These are phyloP conservation scores for Massarina eburnea DNA, from an alignment of 2,329 filamentous ascomycete genomes.

Conservation along the genomic window DNA sequence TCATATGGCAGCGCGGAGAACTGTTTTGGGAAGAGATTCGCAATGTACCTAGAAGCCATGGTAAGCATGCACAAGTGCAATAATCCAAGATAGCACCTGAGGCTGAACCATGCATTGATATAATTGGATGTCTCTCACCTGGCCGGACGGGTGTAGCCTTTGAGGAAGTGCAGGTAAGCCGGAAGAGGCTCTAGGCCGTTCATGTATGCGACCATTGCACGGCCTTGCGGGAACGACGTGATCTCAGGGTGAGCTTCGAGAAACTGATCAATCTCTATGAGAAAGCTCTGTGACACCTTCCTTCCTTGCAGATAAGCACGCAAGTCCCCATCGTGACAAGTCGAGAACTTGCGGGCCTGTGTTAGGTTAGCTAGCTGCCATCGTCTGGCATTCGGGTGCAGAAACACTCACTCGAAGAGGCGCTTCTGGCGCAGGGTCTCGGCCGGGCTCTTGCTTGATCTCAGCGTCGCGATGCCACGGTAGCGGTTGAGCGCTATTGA, in stretches of 20 bases:
- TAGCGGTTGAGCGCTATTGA: slow-evolving; percentile 16
- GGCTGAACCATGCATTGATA: background rate
- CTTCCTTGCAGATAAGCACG: slow-evolving; percentile 17
- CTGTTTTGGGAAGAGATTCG: slow-evolving; percentile 16
- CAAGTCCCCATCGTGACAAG: slow-evolving; percentile 17
- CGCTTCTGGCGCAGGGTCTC: background rate
- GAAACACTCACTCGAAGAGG: slow-evolving; percentile 3
- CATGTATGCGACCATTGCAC: slow-evolving; percentile 11
- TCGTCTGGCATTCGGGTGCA: too few species aligned
- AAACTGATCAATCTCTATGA: slow-evolving; percentile 29
- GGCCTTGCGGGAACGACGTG: slow-evolving; percentile 11
- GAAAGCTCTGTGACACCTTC: slow-evolving; percentile 20
- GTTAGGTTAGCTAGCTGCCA: slow-evolving; percentile 1
- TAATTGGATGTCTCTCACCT: slow-evolving; percentile 12
- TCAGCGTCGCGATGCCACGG: slow-evolving; percentile 9
- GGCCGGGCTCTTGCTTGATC: background rate
- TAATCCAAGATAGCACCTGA: background rate
- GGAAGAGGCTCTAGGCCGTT: slow-evolving; percentile 18
- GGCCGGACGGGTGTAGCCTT: slow-evolving; percentile 30
- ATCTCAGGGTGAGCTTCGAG: slow-evolving; percentile 23
- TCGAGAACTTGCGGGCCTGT: slow-evolving; percentile 16
- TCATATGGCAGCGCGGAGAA: slow-evolving; percentile 13
- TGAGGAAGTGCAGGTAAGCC: slow-evolving; percentile 28
- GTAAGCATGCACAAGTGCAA: background rate
- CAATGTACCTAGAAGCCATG: slow-evolving; percentile 13